Conservation (phyloP, 352 stramenopile species). For the Phytophthora europaea region DNA sequence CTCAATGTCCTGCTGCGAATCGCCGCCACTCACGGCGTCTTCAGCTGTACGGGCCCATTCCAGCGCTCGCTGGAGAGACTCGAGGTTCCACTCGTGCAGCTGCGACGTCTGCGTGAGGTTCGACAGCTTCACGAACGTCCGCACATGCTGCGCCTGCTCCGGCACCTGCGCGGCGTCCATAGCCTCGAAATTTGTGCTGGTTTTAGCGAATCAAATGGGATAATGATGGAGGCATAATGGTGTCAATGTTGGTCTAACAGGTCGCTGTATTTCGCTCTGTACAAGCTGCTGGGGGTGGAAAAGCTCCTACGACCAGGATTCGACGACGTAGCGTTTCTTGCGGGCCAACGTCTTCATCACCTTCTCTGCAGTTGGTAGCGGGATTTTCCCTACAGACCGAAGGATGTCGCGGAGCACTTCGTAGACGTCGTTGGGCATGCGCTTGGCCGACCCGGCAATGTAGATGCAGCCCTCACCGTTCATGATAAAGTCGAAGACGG, state of each 20-base stretch:
- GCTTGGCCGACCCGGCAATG: slow-evolving; percentile 92
- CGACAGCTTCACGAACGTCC: slow-evolving; percentile 56
- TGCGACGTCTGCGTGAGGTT: slow-evolving; percentile 61
- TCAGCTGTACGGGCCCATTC: slow-evolving; percentile 55
- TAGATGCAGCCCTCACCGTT: slow-evolving; percentile 76
- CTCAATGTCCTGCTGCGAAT: slow-evolving; percentile 29
- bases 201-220: slow-evolving; percentile 27
- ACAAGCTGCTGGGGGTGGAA: neutral
- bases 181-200: neutral
- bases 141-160: slow-evolving; percentile 40
- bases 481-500: slow-evolving; percentile 76
- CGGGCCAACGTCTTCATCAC: slow-evolving; percentile 81
- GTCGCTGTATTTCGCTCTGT: neutral
- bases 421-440: slow-evolving; percentile 93
- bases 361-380: slow-evolving; percentile 67
- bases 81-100: slow-evolving; percentile 61
- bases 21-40: slow-evolving; percentile 20
- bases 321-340: slow-evolving; percentile 87
- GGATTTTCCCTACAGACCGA: slow-evolving; percentile 76
- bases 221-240: neutral
- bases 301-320: slow-evolving; percentile 82
- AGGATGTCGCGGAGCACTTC: slow-evolving; percentile 91
- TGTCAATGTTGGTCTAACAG: neutral
- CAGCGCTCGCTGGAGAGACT: slow-evolving; percentile 54
- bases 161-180: slow-evolving; percentile 11